Conservation (phyloP, 179 eudicot genomes). For the Silene coronaria region DNA sequence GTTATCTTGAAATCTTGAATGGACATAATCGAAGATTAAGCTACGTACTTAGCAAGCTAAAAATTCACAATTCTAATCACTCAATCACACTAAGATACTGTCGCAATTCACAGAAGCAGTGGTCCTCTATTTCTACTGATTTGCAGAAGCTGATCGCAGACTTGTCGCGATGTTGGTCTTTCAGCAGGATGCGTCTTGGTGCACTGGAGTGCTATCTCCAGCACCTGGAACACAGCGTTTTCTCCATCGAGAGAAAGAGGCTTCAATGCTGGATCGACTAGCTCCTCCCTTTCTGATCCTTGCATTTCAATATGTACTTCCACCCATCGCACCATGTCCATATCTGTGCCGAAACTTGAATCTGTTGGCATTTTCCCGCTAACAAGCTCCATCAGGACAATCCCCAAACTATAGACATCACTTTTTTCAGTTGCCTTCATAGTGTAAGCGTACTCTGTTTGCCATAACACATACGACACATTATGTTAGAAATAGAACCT, state of each 20-base stretch:
- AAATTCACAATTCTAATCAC: constrained; percentile 4
- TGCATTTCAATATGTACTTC: constrained; percentile 57
- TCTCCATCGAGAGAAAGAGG: constrained; percentile 55
- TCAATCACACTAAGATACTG: constrained; percentile 18
- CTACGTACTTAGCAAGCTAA: constrained; percentile 1
- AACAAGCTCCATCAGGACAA: constrained; percentile 87
- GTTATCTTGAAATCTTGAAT: background rate
- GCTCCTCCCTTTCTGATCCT: constrained; percentile 41
- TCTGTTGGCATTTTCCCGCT: constrained; percentile 88
- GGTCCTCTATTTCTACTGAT: constrained; percentile 31
- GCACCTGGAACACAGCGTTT: constrained; percentile 54
- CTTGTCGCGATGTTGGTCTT: constrained; percentile 77
- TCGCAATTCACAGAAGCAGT: constrained; percentile 20
- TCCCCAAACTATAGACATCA: constrained; percentile 98
- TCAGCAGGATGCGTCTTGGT: constrained; percentile 84
- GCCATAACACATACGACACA: background rate
- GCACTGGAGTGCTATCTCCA: constrained; percentile 77
- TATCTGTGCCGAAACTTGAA: constrained; percentile 56
- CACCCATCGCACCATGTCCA: constrained; percentile 96
- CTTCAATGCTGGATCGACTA: constrained; percentile 58
- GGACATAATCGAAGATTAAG: background rate
- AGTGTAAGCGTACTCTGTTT: constrained; percentile 86
- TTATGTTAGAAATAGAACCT: background rate
- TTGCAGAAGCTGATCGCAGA: constrained; percentile 61
- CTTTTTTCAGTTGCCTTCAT: constrained; percentile 91